phyloP scores from a whole-genome alignment of 768 basidiomycete species.

The Suillus luteus region DNA sequence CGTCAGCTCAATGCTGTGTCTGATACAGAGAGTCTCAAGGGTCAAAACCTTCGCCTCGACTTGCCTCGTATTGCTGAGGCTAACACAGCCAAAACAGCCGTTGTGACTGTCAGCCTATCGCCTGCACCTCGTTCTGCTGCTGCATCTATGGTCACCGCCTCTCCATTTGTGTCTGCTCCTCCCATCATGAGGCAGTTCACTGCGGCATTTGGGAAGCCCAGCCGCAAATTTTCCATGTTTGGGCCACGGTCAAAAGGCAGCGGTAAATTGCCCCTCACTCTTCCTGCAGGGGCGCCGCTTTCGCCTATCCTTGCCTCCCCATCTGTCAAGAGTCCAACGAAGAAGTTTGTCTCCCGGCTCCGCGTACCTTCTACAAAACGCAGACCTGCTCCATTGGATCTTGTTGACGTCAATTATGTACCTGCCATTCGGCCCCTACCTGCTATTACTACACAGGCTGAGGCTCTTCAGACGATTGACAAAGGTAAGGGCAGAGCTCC shows the following conservation, averaged over 20 bases:
- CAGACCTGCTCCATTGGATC: slow-evolving; percentile 6
- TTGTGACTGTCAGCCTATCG: slow-evolving; percentile 7
- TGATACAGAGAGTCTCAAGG: slow-evolving; percentile 15
- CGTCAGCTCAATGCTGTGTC: slow-evolving; percentile 16
- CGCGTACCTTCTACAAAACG: slow-evolving; percentile 13
- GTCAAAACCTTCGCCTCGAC: slow-evolving; percentile 12
- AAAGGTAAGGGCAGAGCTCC: slow-evolving; percentile 18
- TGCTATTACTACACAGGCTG: not conserved
- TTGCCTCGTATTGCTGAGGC: not conserved
- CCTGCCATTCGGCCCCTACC: slow-evolving; percentile 9
- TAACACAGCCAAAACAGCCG: slow-evolving; percentile 1
- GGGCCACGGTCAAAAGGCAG: slow-evolving; percentile 1
- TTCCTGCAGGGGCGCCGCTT: slow-evolving; percentile 4
- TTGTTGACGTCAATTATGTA: not conserved
- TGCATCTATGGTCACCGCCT: slow-evolving; percentile 1
- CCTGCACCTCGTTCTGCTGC: slow-evolving; percentile 11
- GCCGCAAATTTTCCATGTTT: slow-evolving; percentile 3
- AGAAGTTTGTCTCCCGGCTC: slow-evolving; percentile 18
- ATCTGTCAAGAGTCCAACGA: not conserved
- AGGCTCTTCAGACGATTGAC: slow-evolving; percentile 10
- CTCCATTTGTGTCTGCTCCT: not conserved
- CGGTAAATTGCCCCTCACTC: slow-evolving; percentile 17
- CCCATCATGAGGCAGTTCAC: slow-evolving; percentile 8
- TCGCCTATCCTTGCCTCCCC: slow-evolving; percentile 2
- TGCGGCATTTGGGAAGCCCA: slow-evolving; percentile 1